Percentiles rank a stretch among this genome's conserved stretches.
Conservation (phyloP, 805 yeast genomes). For the Starmera caribaea region DNA sequence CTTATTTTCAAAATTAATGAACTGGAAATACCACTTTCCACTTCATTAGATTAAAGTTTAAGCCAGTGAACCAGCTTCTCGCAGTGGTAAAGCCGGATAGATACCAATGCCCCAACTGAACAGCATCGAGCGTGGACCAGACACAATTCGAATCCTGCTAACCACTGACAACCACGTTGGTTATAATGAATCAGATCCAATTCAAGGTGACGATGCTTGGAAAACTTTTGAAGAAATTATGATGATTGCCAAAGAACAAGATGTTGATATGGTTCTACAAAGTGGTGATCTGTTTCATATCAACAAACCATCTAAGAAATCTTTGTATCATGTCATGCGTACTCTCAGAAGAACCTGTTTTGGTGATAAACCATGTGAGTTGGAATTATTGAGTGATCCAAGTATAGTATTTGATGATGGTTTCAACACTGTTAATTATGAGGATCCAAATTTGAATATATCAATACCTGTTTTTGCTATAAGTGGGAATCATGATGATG, state of each 20-base stretch:
- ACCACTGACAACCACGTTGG: constrained; percentile 98
- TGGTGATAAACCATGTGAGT: constrained; percentile 81
- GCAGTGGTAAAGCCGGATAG: too few relatives aligned
- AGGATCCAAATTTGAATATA: constrained; percentile 83
- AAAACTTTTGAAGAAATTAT: constrained; percentile 78
- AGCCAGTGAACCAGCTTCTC: too few relatives aligned
- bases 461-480: constrained; percentile 88
- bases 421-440: constrained; percentile 69
- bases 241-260: constrained; percentile 53
- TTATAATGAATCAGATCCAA: constrained; percentile 79
- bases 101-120: constrained; percentile 23
- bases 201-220: constrained; percentile 87
- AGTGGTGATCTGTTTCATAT: constrained; percentile 91
- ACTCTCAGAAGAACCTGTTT: constrained; percentile 62
- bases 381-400: constrained; percentile 79
- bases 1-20: too few relatives aligned
- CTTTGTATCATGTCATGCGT: constrained; percentile 74
- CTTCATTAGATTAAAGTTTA: too few relatives aligned
- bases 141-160: constrained; percentile 68
- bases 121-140: constrained; percentile 37
- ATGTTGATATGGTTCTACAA: constrained; percentile 84
- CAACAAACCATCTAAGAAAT: constrained; percentile 80
- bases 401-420: constrained; percentile 51
- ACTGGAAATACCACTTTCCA: too few relatives aligned
- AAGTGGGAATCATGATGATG: constrained; percentile 95